A percentile compares a stretch with the other conserved stretches of the same genome.
Conservation (phyloP, 2,329 filamentous ascomycete species). For the Paecilomyces dactylethromorphus region DNA sequence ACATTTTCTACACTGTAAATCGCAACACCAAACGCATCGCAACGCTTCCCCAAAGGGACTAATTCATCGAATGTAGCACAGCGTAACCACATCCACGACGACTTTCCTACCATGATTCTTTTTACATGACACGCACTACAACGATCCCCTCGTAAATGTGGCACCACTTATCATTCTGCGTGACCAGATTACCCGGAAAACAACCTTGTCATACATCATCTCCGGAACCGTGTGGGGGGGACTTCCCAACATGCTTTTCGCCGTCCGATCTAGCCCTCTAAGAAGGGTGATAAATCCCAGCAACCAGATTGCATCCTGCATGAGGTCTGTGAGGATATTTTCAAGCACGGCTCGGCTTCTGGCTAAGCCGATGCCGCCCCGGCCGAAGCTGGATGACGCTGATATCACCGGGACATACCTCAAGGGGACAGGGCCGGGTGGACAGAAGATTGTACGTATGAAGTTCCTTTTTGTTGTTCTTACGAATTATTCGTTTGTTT, state of each 20-base stretch:
- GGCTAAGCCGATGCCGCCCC: constrained; percentile 64
- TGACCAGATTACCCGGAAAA: not conserved
- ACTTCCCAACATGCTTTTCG: not conserved
- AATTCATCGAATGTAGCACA: not conserved
- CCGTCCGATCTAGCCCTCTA: not conserved
- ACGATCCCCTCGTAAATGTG: not conserved
- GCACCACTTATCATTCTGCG: not conserved
- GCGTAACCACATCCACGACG: not conserved
- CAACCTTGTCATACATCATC: too few species aligned
- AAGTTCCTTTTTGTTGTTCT: constrained; percentile 3
- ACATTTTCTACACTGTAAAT: too few species aligned
- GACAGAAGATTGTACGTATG: constrained; percentile 76
- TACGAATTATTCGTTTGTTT: constrained; percentile 1
- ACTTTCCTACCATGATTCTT: not conserved
- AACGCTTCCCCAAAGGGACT: not conserved
- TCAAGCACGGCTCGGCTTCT: constrained; percentile 13
- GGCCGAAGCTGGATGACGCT: constrained; percentile 65
- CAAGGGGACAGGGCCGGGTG: constrained; percentile 86
- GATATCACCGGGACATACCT: constrained; percentile 82
- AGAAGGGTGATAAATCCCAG: not conserved
- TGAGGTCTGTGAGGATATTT: constrained; percentile 10
- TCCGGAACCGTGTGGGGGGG: not conserved
- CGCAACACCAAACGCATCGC: too few species aligned
- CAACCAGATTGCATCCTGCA: not conserved
- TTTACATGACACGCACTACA: not conserved